A percentile compares a stretch with the other conserved stretches of the same genome.
Evolutionary conservation across 306 rosid genomes (phyloP).

Genomic region (Pterocarpus macrocarpus): DNA sequence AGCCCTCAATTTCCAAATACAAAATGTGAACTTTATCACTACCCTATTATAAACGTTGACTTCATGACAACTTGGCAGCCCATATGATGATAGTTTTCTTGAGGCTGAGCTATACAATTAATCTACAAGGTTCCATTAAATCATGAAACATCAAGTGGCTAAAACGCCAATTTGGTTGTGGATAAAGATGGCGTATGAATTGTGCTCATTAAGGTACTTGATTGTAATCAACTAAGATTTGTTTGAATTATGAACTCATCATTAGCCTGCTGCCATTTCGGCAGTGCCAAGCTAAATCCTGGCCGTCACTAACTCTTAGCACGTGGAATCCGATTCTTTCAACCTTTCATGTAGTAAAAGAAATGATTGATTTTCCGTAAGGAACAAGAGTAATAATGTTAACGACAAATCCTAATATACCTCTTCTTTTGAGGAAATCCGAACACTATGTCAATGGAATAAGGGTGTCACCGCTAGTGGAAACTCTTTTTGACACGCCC

Average conservation of each 20-base stretch:
- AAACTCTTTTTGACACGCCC: not conserved
- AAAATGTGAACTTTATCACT: slow-evolving; percentile 39
- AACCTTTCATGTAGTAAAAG: not conserved
- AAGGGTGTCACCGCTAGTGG: not conserved
- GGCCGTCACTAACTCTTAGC: not conserved
- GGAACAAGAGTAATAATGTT: slow-evolving; percentile 20
- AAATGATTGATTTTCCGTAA: not conserved
- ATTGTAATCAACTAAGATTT: slow-evolving; percentile 23
- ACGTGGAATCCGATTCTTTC: slow-evolving; percentile 28
- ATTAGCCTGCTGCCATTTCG: not conserved
- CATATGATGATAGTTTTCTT: slow-evolving; percentile 4
- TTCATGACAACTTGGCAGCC: slow-evolving; percentile 28
- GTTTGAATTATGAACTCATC: slow-evolving; percentile 16
- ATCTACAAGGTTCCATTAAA: slow-evolving; percentile 1
- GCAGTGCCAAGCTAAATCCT: slow-evolving; percentile 21
- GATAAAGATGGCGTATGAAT: not conserved
- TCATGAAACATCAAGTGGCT: slow-evolving; percentile 8
- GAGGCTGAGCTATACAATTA: not conserved
- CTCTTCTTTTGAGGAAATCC: not conserved
- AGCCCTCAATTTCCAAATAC: slow-evolving; percentile 47
- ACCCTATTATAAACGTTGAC: not conserved
- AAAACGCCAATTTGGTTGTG: slow-evolving; percentile 4
- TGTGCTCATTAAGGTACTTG: slow-evolving; percentile 14
- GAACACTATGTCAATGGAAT: not conserved
- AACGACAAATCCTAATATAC: slow-evolving; percentile 14